Conservation (phyloP, 1,284 basidiomycete species). For the Hypsizygus ulmarius region DNA sequence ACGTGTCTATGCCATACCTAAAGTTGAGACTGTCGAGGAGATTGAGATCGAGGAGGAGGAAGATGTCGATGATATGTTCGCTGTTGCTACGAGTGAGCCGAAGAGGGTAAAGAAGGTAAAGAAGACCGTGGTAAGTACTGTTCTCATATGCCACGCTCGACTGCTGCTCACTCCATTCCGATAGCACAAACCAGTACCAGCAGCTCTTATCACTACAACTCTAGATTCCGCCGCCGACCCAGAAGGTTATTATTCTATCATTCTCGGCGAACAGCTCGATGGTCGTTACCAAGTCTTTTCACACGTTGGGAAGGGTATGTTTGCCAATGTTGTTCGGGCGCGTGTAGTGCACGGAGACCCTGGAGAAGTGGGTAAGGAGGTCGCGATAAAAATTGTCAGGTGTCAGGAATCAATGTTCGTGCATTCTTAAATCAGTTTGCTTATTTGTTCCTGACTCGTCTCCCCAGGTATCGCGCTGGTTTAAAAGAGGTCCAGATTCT, state of each 20-base stretch:
- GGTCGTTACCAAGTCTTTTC: conserved; percentile 95
- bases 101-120: conserved; percentile 58
- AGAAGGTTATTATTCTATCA: conserved; percentile 95
- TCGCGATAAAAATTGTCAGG: conserved; percentile 97
- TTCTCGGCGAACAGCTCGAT: conserved; percentile 93
- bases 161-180: neutral
- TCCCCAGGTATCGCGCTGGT: conserved; percentile 86
- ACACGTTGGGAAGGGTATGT: conserved; percentile 97
- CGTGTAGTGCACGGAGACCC: conserved; percentile 75
- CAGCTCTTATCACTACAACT: conserved; percentile 67
- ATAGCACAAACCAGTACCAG: conserved; percentile 49
- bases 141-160: neutral
- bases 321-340: conserved; percentile 93
- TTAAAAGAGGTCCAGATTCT: conserved; percentile 91
- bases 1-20: conserved; percentile 42
- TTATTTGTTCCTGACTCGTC: neutral
- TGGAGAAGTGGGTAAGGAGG: conserved; percentile 72
- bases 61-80: conserved; percentile 90
- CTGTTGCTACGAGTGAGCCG: conserved; percentile 55
- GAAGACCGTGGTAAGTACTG: conserved; percentile 49
- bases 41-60: conserved; percentile 69
- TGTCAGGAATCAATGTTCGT: conserved; percentile 96
- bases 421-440: conserved; percentile 1
- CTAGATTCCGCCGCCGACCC: conserved; percentile 78
- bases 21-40: conserved; percentile 37